Percentiles rank a stretch among this genome's conserved stretches.
These are phyloP conservation scores for Solanum aculeatissimum DNA, from an alignment of 305 asterid genomes.

Conservation along the genomic window DNA sequence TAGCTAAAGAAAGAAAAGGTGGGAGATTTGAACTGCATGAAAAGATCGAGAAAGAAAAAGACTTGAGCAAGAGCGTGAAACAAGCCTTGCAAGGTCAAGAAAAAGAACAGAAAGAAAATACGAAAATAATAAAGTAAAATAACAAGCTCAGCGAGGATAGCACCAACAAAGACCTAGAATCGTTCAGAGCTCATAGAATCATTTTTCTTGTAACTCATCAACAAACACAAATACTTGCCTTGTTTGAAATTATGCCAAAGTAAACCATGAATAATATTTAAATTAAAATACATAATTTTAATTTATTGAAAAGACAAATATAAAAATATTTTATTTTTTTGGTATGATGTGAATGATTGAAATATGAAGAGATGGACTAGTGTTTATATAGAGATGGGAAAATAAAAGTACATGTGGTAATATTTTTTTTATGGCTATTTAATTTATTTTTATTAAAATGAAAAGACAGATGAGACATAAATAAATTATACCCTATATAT, in stretches of 20 bases:
- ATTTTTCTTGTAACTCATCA: background rate
- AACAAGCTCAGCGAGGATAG: constrained; percentile 52
- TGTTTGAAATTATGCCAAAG: background rate
- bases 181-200: background rate
- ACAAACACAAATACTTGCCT: background rate
- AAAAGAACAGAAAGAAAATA: background rate
- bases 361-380: constrained; percentile 1
- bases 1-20: constrained; percentile 9
- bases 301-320: background rate
- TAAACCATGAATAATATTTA: too few relatives aligned
- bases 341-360: constrained; percentile 6
- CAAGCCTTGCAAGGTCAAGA: constrained; percentile 93
- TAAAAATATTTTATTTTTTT: too few relatives aligned
- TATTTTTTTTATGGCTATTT: background rate
- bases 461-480: background rate
- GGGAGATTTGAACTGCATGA: constrained; percentile 34
- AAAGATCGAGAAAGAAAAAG: background rate
- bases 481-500: background rate
- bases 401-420: background rate
- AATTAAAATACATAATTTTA: background rate
- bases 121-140: rapidly evolving
- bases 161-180: background rate
- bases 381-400: constrained; percentile 33
- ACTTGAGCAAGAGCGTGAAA: rapidly evolving
- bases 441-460: background rate